These are phyloP conservation scores for Plasmodium cynomolgi DNA, from an alignment of 169 alveolate genomes.

Conservation along the genomic window DNA sequence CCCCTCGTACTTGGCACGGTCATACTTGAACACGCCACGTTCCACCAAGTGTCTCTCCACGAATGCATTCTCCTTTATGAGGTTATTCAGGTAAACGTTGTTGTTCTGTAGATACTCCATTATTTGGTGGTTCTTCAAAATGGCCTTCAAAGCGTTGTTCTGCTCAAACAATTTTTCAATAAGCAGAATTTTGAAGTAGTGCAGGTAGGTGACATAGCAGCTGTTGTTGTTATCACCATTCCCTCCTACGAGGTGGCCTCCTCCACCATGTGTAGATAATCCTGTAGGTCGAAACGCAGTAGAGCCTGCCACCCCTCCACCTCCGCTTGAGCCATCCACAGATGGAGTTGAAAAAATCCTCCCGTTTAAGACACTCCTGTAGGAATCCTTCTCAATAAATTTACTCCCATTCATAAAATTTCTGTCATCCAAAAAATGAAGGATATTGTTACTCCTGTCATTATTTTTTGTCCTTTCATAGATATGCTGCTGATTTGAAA, in stretches of 20 bases:
- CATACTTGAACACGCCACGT: slow-evolving; percentile 7
- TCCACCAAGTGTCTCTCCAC: slow-evolving; percentile 40
- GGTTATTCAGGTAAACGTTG: slow-evolving; percentile 26
- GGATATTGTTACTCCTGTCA: neutral
- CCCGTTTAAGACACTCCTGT: neutral
- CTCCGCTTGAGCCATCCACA: neutral
- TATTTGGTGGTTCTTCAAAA: slow-evolving; percentile 29
- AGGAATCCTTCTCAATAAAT: neutral
- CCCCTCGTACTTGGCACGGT: neutral
- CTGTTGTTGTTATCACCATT: neutral
- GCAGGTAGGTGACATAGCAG: slow-evolving; percentile 9
- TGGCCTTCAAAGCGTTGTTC: slow-evolving; percentile 33
- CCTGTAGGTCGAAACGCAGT: neutral
- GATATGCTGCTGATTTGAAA: slow-evolving; percentile 29
- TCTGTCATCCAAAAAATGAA: neutral
- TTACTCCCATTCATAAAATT: neutral
- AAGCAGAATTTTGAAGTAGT: slow-evolving; percentile 27
- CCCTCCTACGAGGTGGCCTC: neutral
- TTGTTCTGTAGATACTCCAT: slow-evolving; percentile 21
- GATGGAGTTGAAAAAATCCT: neutral
- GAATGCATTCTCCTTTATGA: slow-evolving; percentile 55
- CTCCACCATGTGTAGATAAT: neutral
- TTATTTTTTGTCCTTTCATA: neutral
- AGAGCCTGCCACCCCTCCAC: neutral
- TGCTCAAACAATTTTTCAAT: slow-evolving; percentile 54